Percentiles rank a stretch among this genome's conserved stretches.
These are phyloP conservation scores for Kodamaea leandrae DNA, from an alignment of 805 yeast genomes.

Conservation along the genomic window DNA sequence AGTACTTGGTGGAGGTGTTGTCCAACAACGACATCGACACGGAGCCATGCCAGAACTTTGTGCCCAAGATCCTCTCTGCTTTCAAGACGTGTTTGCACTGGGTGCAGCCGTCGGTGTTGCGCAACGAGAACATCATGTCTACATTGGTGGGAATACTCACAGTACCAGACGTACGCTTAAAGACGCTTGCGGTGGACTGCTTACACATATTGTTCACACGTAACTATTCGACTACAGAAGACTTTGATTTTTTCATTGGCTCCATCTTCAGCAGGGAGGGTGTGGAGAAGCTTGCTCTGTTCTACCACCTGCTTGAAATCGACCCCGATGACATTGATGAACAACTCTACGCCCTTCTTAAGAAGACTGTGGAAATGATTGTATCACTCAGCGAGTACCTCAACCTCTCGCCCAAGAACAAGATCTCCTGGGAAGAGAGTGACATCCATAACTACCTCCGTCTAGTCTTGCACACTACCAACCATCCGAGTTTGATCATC, in stretches of 20 bases:
- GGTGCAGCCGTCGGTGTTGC: slow-evolving; percentile 77
- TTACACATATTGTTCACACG: slow-evolving; percentile 86
- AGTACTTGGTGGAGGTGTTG: slow-evolving; percentile 34
- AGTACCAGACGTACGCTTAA: slow-evolving; percentile 60
- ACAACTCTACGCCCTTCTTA: slow-evolving; percentile 71
- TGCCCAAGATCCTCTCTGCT: slow-evolving; percentile 70
- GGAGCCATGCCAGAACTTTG: slow-evolving; percentile 41
- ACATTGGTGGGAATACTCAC: slow-evolving; percentile 60
- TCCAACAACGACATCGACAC: slow-evolving; percentile 27
- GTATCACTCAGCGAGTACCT: slow-evolving; percentile 82
- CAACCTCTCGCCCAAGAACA: slow-evolving; percentile 44
- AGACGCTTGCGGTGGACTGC: slow-evolving; percentile 86
- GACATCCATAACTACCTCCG: slow-evolving; percentile 69
- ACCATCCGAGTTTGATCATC: slow-evolving; percentile 81
- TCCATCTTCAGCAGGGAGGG: slow-evolving; percentile 73
- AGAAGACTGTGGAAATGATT: slow-evolving; percentile 90
- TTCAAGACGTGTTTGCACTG: slow-evolving; percentile 89
- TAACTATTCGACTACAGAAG: slow-evolving; percentile 59
- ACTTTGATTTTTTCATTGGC: slow-evolving; percentile 76
- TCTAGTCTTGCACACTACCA: slow-evolving; percentile 76
- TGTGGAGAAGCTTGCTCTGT: slow-evolving; percentile 61
- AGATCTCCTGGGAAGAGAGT: slow-evolving; percentile 50
- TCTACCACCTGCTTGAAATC: slow-evolving; percentile 58
- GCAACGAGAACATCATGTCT: slow-evolving; percentile 61
- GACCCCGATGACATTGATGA: slow-evolving; percentile 77